Evolutionary conservation across 345 rosid genomes (phyloP).

Genomic region (Euclidium syriacum): DNA sequence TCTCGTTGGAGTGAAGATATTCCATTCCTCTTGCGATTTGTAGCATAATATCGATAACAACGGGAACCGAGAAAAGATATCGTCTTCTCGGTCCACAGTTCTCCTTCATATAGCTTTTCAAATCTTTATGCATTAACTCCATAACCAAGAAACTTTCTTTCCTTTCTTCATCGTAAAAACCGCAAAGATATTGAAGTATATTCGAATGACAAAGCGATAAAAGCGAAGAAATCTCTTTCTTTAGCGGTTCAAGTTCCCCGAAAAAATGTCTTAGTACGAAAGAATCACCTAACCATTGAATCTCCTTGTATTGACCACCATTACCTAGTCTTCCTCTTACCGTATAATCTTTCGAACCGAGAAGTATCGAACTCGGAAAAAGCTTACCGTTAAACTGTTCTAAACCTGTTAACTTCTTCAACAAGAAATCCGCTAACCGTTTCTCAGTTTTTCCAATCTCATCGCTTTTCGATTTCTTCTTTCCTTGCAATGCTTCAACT

Average conservation of each 20-base stretch:
- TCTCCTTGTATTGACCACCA: constrained; percentile 71
- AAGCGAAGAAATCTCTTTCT: constrained; percentile 48
- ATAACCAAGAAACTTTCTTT: constrained; percentile 67
- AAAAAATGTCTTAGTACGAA: constrained; percentile 61
- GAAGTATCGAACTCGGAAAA: constrained; percentile 58
- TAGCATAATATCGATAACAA: constrained; percentile 76
- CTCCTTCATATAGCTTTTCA: constrained; percentile 60
- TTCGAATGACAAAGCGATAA: constrained; percentile 86
- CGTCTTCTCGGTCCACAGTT: constrained; percentile 59
- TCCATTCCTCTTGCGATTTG: constrained; percentile 96
- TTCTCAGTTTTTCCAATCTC: constrained; percentile 49
- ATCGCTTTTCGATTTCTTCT: constrained; percentile 37
- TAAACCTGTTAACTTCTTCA: constrained; percentile 51
- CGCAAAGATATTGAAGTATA: constrained; percentile 63
- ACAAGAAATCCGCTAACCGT: constrained; percentile 52
- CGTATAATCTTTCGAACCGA: constrained; percentile 62
- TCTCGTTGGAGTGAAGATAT: constrained; percentile 61
- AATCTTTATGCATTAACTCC: constrained; percentile 82
- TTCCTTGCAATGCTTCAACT: constrained; percentile 52
- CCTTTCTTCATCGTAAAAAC: constrained; percentile 71
- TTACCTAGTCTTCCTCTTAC: constrained; percentile 63
- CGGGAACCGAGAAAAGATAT: constrained; percentile 50
- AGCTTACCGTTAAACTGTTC: constrained; percentile 42
- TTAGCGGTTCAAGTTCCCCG: constrained; percentile 50
- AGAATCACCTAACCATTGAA: constrained; percentile 82